Evolutionary conservation across 2,329 filamentous ascomycete genomes (phyloP).

Genomic region (Stachybotrys elegans): DNA sequence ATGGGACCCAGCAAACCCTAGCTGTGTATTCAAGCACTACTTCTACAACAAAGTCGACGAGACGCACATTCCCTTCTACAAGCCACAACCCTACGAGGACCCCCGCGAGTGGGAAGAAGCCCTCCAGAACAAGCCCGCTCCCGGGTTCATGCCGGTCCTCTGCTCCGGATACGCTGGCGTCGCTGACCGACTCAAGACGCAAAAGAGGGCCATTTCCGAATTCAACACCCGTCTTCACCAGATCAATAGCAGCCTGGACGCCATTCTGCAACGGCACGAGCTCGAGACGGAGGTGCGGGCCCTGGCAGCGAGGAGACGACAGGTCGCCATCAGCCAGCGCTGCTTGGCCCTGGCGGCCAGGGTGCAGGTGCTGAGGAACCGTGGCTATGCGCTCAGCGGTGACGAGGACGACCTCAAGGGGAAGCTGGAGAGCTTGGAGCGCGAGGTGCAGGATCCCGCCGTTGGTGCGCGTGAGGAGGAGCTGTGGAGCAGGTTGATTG

Average conservation of each 20-base stretch:
- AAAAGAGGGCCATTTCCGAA: conserved; percentile 62
- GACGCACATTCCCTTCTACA: conserved; percentile 69
- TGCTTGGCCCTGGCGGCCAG: conserved; percentile 71
- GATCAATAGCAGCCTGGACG: conserved; percentile 69
- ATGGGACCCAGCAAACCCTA: conserved; percentile 65
- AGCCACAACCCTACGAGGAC: conserved; percentile 65
- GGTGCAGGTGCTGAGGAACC: conserved; percentile 74
- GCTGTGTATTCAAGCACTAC: conserved; percentile 75
- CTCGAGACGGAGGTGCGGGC: conserved; percentile 70
- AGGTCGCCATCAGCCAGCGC: conserved; percentile 67
- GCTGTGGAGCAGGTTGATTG: conserved; percentile 77
- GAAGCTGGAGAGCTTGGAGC: conserved; percentile 65
- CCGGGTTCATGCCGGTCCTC: conserved; percentile 72
- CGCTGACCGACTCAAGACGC: conserved; percentile 65
- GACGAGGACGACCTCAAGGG: conserved; percentile 75
- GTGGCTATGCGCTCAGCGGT: conserved; percentile 74
- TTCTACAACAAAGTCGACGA: conserved; percentile 83
- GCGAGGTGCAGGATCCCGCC: conserved; percentile 67
- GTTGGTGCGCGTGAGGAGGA: conserved; percentile 74
- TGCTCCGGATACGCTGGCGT: conserved; percentile 69
- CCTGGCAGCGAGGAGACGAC: conserved; percentile 66
- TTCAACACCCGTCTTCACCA: conserved; percentile 72
- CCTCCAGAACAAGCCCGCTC: conserved; percentile 70
- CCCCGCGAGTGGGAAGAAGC: conserved; percentile 80
- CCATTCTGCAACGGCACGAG: conserved; percentile 71